Conservation (phyloP, 495 filamentous ascomycete genomes). For the Pseudevernia furfuracea region DNA sequence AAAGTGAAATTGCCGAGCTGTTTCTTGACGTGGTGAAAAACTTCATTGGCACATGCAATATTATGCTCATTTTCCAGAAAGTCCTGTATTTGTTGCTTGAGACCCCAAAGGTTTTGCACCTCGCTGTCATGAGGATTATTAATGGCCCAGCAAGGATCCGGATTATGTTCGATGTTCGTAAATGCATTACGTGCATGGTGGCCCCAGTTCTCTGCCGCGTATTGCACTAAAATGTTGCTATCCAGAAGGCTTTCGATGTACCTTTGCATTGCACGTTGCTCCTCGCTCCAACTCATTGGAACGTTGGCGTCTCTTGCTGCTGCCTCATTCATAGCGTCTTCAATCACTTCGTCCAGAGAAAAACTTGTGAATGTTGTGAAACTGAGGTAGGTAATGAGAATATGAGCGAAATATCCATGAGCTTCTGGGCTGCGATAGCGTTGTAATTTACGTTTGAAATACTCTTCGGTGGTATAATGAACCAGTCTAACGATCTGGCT, state of each 20-base stretch:
- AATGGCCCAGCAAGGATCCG: background rate
- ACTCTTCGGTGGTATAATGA: constrained; percentile 47
- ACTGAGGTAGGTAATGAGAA: constrained; percentile 2
- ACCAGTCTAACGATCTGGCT: constrained; percentile 41
- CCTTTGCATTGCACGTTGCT: accelerated
- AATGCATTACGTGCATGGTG: background rate
- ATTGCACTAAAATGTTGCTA: background rate
- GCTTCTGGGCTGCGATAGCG: background rate
- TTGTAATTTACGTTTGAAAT: constrained; percentile 32
- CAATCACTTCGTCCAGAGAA: background rate
- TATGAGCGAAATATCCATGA: background rate
- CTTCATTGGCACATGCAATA: background rate
- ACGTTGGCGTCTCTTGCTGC: too few relatives aligned
- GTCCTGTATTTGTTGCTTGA: background rate
- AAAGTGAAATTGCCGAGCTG: background rate
- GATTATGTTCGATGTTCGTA: background rate
- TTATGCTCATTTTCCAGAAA: background rate
- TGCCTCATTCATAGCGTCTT: background rate
- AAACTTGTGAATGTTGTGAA: background rate
- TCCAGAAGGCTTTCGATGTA: background rate
- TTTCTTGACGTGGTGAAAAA: background rate
- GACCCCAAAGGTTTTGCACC: background rate
- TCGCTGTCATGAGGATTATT: background rate
- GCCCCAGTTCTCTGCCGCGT: background rate
- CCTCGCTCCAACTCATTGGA: background rate